Percentiles rank a stretch among this genome's conserved stretches.
These are phyloP conservation scores for Craterostigma plantagineum DNA, from an alignment of 257 asterid species.

Conservation along the genomic window DNA sequence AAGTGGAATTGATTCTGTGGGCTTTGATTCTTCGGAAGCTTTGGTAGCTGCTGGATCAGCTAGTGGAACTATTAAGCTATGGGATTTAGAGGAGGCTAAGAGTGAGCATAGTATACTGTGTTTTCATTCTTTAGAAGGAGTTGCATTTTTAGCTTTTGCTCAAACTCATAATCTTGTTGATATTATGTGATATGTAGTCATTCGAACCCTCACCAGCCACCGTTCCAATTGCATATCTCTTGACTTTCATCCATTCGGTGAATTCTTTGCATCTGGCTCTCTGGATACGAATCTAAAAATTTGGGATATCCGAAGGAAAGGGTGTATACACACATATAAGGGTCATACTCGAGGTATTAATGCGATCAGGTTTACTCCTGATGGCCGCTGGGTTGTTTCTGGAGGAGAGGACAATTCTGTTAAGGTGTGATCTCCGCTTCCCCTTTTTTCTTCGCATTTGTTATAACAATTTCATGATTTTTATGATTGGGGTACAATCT, in stretches of 20 bases:
- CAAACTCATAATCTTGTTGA: conserved; percentile 4
- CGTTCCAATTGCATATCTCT: conserved; percentile 92
- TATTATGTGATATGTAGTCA: conserved; percentile 26
- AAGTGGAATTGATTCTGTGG: conserved; percentile 93
- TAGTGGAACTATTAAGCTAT: conserved; percentile 93
- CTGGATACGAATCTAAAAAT: conserved; percentile 91
- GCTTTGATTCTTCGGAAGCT: conserved; percentile 93
- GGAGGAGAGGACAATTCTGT: conserved; percentile 98
- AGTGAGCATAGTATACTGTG: conserved; percentile 25
- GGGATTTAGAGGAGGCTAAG: conserved; percentile 99
- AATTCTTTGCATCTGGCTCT: conserved; percentile 97
- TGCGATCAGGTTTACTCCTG: conserved; percentile 90
- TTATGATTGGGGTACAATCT: neutral
- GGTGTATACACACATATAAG: conserved; percentile 94
- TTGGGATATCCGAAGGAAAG: conserved; percentile 97
- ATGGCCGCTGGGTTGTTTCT: conserved; percentile 98
- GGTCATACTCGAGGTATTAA: conserved; percentile 95
- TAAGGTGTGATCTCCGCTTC: conserved; percentile 37
- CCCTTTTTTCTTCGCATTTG: conserved; percentile 4
- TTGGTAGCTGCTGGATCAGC: conserved; percentile 99
- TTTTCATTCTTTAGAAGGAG: no score
- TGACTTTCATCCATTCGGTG: conserved; percentile 98
- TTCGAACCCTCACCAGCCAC: conserved; percentile 95
- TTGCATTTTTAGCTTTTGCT: conserved; percentile 4
- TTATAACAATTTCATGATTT: conserved; percentile 3